phyloP scores from a whole-genome alignment of 495 filamentous ascomycete genomes.

The Aspergillus coremiiformis region DNA sequence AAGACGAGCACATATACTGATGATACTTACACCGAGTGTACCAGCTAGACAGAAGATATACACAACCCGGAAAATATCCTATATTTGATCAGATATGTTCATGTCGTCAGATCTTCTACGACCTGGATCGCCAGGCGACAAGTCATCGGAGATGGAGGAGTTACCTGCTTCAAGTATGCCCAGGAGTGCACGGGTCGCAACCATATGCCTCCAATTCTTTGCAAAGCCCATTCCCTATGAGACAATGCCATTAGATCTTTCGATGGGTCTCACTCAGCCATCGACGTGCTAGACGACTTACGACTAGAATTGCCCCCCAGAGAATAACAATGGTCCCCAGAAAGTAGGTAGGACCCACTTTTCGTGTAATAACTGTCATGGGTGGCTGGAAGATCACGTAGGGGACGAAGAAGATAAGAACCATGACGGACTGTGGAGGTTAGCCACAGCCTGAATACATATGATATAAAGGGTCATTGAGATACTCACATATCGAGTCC shows the following conservation, averaged over 20 bases:
- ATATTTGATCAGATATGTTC: not conserved
- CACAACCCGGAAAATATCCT: slow-evolving; percentile 55
- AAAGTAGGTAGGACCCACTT: slow-evolving; percentile 53
- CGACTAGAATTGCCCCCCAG: slow-evolving; percentile 43
- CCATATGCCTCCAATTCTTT: slow-evolving; percentile 28
- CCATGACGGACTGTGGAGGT: slow-evolving; percentile 42
- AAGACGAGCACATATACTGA: not conserved
- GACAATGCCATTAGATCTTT: not conserved
- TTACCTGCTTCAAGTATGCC: slow-evolving; percentile 56
- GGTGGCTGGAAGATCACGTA: slow-evolving; percentile 60
- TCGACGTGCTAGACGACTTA: slow-evolving; percentile 5
- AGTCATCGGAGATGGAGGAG: not conserved
- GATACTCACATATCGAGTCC: slow-evolving; percentile 32
- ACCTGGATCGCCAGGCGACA: not conserved
- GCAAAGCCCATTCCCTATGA: slow-evolving; percentile 47
- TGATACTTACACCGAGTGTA: slow-evolving; percentile 46
- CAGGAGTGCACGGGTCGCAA: slow-evolving; percentile 49
- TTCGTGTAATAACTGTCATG: slow-evolving; percentile 49
- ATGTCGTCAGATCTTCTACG: not conserved
- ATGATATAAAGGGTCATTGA: not conserved
- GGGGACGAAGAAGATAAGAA: slow-evolving; percentile 59
- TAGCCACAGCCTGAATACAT: not conserved
- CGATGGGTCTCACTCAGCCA: not conserved
- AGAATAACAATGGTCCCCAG: slow-evolving; percentile 45
- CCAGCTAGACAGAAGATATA: slow-evolving; percentile 58